Conservation (phyloP, 2,329 filamentous ascomycete species). For the Trichoderma atroviride region DNA sequence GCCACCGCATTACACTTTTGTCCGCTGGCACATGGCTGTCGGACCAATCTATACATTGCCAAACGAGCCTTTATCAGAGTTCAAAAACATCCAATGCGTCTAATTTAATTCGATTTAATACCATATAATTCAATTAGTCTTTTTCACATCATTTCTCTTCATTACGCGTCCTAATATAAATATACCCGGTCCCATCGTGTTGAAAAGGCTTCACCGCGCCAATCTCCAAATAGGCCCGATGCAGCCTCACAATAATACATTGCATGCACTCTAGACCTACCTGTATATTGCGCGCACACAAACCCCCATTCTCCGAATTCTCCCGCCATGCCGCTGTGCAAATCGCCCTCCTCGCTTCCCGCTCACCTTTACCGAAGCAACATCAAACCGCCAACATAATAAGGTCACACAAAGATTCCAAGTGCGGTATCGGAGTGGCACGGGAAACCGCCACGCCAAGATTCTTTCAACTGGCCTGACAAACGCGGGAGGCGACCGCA, state of each 20-base stretch:
- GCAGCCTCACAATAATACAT: background rate
- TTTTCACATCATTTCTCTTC: background rate
- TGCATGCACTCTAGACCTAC: background rate
- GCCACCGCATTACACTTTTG: too few species aligned
- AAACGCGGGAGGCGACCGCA: background rate
- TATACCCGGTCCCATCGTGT: background rate
- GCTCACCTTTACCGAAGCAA: background rate
- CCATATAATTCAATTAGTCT: background rate
- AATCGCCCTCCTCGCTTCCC: background rate
- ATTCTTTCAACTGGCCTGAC: background rate
- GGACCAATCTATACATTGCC: too few species aligned
- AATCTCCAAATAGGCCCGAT: background rate
- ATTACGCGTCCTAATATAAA: background rate
- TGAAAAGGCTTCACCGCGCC: background rate
- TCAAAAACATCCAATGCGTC: too few species aligned
- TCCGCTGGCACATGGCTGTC: too few species aligned
- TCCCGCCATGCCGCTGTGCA: background rate
- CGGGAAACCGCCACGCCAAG: background rate
- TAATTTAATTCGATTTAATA: too few species aligned
- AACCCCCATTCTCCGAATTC: background rate
- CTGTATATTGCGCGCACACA: background rate
- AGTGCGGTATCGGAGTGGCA: background rate
- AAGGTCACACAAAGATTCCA: background rate
- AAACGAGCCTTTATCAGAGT: too few species aligned
- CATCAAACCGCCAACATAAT: background rate